A percentile compares a stretch with the other conserved stretches of the same genome.
Evolutionary conservation across 495 filamentous ascomycete genomes (phyloP).

Genomic region (Aspergillus homomorphus): DNA sequence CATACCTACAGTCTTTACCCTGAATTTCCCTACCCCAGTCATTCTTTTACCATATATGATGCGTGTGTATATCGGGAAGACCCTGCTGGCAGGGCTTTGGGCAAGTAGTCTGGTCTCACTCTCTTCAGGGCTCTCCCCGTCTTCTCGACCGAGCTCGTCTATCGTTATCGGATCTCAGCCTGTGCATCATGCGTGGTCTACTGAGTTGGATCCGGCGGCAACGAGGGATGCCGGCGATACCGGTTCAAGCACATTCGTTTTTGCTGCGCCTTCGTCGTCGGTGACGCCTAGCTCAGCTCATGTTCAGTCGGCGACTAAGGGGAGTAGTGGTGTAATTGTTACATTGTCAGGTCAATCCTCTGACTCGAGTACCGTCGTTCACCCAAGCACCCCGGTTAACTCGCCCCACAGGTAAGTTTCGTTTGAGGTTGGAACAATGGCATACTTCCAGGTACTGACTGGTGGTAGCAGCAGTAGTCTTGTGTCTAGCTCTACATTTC

Average conservation of each 20-base stretch:
- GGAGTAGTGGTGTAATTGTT: neutral
- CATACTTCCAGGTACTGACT: no score
- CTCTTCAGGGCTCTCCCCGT: neutral
- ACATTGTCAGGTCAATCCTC: neutral
- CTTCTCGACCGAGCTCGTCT: neutral
- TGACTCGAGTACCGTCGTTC: neutral
- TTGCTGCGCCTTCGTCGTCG: neutral
- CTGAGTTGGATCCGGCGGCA: neutral
- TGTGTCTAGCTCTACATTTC: no score
- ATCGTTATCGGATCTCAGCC: neutral
- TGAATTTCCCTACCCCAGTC: neutral
- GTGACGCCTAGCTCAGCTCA: neutral
- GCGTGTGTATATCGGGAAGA: neutral
- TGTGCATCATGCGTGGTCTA: neutral
- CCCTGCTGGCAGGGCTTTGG: neutral
- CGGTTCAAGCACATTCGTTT: neutral
- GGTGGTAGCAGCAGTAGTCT: no score
- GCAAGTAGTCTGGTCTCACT: neutral
- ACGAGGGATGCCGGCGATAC: no score
- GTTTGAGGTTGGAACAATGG: no score
- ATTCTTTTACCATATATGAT: neutral
- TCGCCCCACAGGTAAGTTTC: neutral
- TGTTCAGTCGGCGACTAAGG: neutral
- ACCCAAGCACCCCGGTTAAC: neutral
- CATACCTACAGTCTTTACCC: neutral